Evolutionary conservation across 2,329 filamentous ascomycete genomes (phyloP), one percentile per base, ranked within the genome.

Genomic region (Verticillium nonalfalfae): DNA sequence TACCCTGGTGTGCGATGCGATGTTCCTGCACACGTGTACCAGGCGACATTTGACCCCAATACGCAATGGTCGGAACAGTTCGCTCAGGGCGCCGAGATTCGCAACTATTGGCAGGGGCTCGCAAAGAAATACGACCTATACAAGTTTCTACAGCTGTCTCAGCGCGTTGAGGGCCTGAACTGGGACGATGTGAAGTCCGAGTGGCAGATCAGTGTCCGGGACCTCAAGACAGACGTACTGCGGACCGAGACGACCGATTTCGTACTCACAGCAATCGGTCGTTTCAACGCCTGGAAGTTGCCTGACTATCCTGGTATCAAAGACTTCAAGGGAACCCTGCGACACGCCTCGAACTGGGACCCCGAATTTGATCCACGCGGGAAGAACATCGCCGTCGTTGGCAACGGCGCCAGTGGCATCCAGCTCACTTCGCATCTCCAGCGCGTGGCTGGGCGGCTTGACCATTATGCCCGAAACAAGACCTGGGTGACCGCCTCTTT

Each of bases 401-500:
- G 85, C n/a, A 87, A 87, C 59, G 85, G 85, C 2, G 83, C 85
- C 4, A 84, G 80, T 6, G 85, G 85, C 0, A 80, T 88, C 33
- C 86, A 88, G 62, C 71, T 83, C 1, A 78, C 82, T 0, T 74
- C 83, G 0, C 83, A 83, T 55, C 65, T 87, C 1, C 83, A 85
- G 60, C 76, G 76, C 34, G 68, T 67, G 0, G 81, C 81, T 1
- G 68, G 66, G 1, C 81, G 77, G 1, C 74, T 90, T 0, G 85
- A 90, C 64, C 85, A 89, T 70, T 90, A 89, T 65, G 85, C 81
- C 1, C 78, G 88, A 10, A 87, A 82, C 66, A 81, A 78, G 36
- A 90, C 88, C 0, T 91, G 88, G 88, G 85, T 90, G 34, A 85
- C 87, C 0, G 79, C 83, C 1, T 84, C 85, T 0, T 88, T 86